A percentile compares a stretch with the other conserved stretches of the same genome.
Conservation (phyloP, 192 early-diverging fungal genomes). For the Umbelopsis sp. region DNA sequence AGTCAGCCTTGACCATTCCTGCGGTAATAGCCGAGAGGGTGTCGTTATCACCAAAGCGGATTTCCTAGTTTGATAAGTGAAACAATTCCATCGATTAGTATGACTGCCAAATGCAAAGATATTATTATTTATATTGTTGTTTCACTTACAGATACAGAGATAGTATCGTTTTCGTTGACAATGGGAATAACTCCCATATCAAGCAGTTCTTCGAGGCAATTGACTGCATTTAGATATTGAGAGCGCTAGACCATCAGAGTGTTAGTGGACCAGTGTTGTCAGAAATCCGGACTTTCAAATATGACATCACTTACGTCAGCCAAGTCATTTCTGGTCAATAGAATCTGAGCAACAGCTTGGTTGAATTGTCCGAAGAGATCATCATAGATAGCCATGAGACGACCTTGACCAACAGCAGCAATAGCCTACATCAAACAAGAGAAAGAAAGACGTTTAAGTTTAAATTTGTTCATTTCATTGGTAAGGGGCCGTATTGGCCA, state of each 20-base stretch:
- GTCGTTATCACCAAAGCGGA: constrained; percentile 98
- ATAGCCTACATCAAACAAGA: constrained; percentile 65
- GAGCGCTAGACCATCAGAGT: constrained; percentile 62
- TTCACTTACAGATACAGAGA: constrained; percentile 56
- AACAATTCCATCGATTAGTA: too few relatives aligned
- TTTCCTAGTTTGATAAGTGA: constrained; percentile 63
- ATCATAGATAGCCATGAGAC: constrained; percentile 96
- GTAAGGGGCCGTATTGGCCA: neutral
- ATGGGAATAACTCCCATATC: constrained; percentile 92
- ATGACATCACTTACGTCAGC: constrained; percentile 67
- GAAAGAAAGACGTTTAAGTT: neutral
- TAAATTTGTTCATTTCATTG: constrained; percentile 8
- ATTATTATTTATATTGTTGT: neutral
- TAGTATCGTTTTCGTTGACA: constrained; percentile 98
- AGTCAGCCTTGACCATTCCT: constrained; percentile 96
- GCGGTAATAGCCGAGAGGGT: constrained; percentile 96
- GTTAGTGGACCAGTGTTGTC: neutral
- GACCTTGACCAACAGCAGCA: constrained; percentile 96
- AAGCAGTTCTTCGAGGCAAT: constrained; percentile 87
- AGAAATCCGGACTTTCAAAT: neutral
- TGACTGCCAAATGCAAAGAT: neutral
- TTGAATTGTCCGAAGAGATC: constrained; percentile 91
- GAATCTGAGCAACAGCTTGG: constrained; percentile 91
- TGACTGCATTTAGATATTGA: constrained; percentile 96
- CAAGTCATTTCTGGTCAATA: constrained; percentile 90